phyloP scores from a whole-genome alignment of 345 rosid genomes.

The Melastoma malabathricum region DNA sequence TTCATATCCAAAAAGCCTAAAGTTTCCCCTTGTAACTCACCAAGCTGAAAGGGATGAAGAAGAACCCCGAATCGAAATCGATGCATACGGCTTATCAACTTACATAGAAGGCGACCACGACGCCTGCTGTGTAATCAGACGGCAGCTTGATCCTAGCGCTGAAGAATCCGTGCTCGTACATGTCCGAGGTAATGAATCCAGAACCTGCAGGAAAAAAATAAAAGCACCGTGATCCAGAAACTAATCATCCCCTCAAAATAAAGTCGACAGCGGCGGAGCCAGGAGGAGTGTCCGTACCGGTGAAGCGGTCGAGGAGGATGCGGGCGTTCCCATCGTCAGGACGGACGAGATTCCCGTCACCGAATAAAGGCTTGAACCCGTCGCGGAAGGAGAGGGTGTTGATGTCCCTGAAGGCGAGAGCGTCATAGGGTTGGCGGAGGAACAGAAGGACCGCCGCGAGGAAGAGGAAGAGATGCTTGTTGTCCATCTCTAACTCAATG shows the following conservation, averaged over 20 bases:
- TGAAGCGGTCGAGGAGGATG: constrained; percentile 70
- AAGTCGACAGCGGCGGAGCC: not conserved
- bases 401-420: constrained; percentile 22
- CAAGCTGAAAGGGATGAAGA: too few species aligned
- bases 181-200: constrained; percentile 78
- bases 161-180: constrained; percentile 81
- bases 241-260: not conserved
- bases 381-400: constrained; percentile 61
- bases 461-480: constrained; percentile 6
- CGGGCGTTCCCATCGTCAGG: constrained; percentile 66
- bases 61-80: constrained; percentile 4
- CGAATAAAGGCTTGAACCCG: constrained; percentile 71
- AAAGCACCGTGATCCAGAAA: not conserved
- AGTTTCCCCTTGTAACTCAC: too few species aligned
- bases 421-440: not conserved
- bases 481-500: too few species aligned
- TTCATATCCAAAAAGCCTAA: too few species aligned
- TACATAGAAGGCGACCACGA: constrained; percentile 90
- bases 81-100: constrained; percentile 9
- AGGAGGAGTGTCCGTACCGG: constrained; percentile 26
- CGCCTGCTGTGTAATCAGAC: constrained; percentile 69
- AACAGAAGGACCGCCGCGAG: constrained; percentile 1
- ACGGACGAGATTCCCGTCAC: constrained; percentile 66
- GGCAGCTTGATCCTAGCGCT: constrained; percentile 89
- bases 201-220: constrained; percentile 37